Evolutionary conservation across 305 asterid genomes (phyloP), one percentile per base, ranked within the genome.

Genomic region (Salvia sclarea): DNA sequence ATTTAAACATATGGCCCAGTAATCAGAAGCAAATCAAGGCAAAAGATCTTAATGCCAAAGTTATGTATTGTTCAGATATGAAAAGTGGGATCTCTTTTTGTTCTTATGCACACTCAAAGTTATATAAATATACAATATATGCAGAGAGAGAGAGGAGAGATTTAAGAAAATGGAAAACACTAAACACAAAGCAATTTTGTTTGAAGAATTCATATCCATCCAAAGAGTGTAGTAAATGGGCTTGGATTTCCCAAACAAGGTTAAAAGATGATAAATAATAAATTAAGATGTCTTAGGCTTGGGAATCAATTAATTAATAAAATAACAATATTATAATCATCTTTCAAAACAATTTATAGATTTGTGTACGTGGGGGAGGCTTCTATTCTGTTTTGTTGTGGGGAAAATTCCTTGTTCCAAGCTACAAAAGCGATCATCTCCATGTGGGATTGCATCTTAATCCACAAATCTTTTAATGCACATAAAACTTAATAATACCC

Each of bases 381-480:
- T 87, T 79, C 88, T 80, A 75, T 83, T 79, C 83, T 84, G 84
- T 77, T 67, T 72, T 80, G 58, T 80, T 68, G 78, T 67, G 74
- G 21, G 58, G 68, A 41, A 68, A 70, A 69, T 75, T 38, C 83
- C 82, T 57, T 67, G 66, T 73, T 74, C 76, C 73, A 54, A 76
- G 83, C 81, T 79, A 68, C 76, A 17, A 59, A 54, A 71, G 73
- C 80, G 45, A 69, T 72, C 74, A 76, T 71, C 75, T 83, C 85
- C 88, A 83, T 77, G 88, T 78, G 79, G 64, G 49, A 14, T 59
- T 67, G 75, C 73, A 70, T 68, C 74, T 79, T 43, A 61, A 8
- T 77, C 69, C 53, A 62, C 72, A 73, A 73, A 62, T 47, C 30
- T 71, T 71, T 67, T 68, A 64, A 74, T 72, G 49, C 59, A 61